Percentiles rank a stretch among this genome's conserved stretches.
Evolutionary conservation across 1,139 yeast genomes (phyloP).

Genomic region (Blastobotrys malaysiensis): DNA sequence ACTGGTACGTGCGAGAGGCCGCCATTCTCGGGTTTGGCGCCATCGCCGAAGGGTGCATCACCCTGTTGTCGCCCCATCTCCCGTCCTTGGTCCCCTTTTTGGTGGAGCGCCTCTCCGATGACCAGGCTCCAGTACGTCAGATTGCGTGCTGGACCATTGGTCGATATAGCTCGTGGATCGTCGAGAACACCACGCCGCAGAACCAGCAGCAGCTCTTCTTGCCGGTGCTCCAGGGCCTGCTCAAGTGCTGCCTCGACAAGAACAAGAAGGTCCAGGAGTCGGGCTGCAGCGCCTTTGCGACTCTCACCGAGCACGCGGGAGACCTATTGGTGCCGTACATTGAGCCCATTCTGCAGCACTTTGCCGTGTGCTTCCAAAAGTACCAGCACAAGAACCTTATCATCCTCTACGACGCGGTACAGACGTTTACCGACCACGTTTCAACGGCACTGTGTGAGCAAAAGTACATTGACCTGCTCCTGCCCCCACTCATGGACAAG

Average conservation of each 20-base stretch:
- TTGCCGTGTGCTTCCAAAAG: slow-evolving; percentile 64
- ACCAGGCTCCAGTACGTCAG: slow-evolving; percentile 81
- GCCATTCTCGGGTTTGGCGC: slow-evolving; percentile 95
- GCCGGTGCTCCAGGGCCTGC: slow-evolving; percentile 73
- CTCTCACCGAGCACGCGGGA: slow-evolving; percentile 74
- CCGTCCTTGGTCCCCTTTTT: slow-evolving; percentile 81
- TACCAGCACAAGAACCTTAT: slow-evolving; percentile 81
- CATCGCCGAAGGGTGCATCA: slow-evolving; percentile 81
- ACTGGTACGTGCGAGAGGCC: slow-evolving; percentile 91
- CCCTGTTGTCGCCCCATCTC: slow-evolving; percentile 61
- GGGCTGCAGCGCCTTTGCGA: slow-evolving; percentile 82
- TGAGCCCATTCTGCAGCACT: slow-evolving; percentile 61
- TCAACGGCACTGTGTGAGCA: slow-evolving; percentile 46
- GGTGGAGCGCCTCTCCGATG: slow-evolving; percentile 70
- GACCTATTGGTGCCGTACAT: slow-evolving; percentile 52
- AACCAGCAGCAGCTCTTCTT: slow-evolving; percentile 60
- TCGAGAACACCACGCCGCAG: slow-evolving; percentile 46
- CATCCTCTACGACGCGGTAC: slow-evolving; percentile 85
- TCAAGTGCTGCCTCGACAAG: slow-evolving; percentile 68
- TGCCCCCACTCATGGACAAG: slow-evolving; percentile 76
- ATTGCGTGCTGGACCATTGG: slow-evolving; percentile 95
- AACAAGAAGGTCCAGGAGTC: slow-evolving; percentile 93
- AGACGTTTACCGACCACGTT: slow-evolving; percentile 77
- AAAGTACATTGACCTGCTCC: slow-evolving; percentile 53
- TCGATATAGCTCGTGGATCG: slow-evolving; percentile 76